Percentiles rank a stretch among this genome's conserved stretches.
phyloP scores from a whole-genome alignment of 2,329 filamentous ascomycete genomes.

The Pyricularia sp. region DNA sequence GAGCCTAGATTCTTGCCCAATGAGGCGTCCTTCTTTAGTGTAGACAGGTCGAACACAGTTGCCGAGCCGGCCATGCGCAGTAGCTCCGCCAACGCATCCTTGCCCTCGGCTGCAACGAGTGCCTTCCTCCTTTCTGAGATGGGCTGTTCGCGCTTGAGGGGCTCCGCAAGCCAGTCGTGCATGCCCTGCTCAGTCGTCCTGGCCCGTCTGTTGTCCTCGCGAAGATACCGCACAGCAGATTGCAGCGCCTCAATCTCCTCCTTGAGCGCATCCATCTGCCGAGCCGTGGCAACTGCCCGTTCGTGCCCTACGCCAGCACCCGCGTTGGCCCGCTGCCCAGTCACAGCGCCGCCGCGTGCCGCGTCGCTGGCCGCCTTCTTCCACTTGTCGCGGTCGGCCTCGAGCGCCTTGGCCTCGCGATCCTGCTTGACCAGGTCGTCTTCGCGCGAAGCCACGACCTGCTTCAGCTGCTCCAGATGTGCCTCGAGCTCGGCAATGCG shows the following conservation, averaged over 20 bases:
- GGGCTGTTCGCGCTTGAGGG: conserved; percentile 30
- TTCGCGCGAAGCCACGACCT: conserved; percentile 37
- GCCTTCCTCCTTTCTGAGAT: conserved; percentile 34
- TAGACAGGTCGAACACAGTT: conserved; percentile 44
- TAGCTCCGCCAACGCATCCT: conserved; percentile 51
- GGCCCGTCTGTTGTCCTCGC: conserved; percentile 52
- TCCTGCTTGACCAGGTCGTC: conserved; percentile 56
- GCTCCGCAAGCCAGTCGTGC: conserved; percentile 51
- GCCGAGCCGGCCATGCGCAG: conserved; percentile 45
- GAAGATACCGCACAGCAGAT: conserved; percentile 52
- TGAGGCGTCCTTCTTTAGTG: conserved; percentile 4
- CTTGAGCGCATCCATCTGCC: conserved; percentile 61
- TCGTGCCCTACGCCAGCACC: conserved; percentile 34
- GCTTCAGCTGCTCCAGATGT: conserved; percentile 39
- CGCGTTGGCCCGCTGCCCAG: conserved; percentile 20
- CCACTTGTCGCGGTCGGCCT: conserved; percentile 56
- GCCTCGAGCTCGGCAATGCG: conserved; percentile 53
- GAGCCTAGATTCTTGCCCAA: conserved; percentile 36
- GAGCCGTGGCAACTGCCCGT: conserved; percentile 54
- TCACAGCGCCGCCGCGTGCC: conserved; percentile 35
- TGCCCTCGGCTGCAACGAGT: conserved; percentile 46
- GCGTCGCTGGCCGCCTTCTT: conserved; percentile 56
- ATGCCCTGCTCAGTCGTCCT: conserved; percentile 41
- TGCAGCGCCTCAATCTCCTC: conserved; percentile 53
- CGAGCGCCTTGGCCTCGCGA: conserved; percentile 50